Evolutionary conservation across 2,329 filamentous ascomycete genomes (phyloP).

Genomic region (Chaetoscypha palmicola): DNA sequence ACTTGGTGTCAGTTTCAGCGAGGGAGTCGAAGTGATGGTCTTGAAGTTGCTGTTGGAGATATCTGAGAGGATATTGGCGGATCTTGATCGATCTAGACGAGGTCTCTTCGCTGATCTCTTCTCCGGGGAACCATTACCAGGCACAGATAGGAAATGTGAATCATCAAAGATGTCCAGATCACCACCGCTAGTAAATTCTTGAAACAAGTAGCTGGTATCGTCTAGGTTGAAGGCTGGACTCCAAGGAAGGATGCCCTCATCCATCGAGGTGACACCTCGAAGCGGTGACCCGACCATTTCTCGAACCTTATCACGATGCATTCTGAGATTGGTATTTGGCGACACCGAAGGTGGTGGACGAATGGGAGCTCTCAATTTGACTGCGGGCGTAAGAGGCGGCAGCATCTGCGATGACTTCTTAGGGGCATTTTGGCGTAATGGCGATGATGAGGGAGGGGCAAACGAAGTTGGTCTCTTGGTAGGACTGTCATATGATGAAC

Average conservation of each 20-base stretch:
- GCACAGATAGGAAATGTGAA: constrained; percentile 39
- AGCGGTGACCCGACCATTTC: constrained; percentile 76
- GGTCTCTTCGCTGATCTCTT: constrained; percentile 55
- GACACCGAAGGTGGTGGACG: constrained; percentile 67
- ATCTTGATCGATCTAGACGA: constrained; percentile 57
- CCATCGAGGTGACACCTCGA: constrained; percentile 45
- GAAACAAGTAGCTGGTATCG: constrained; percentile 47
- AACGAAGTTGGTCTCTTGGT: constrained; percentile 53
- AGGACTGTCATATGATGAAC: constrained; percentile 89
- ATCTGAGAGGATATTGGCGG: constrained; percentile 54
- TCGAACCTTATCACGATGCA: constrained; percentile 77
- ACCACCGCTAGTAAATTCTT: constrained; percentile 38
- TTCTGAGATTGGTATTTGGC: constrained; percentile 83
- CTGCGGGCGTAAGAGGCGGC: constrained; percentile 73
- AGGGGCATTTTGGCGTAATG: constrained; percentile 43
- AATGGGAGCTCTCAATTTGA: constrained; percentile 65
- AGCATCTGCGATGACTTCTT: constrained; percentile 53
- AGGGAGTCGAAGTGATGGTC: constrained; percentile 43
- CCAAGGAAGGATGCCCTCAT: constrained; percentile 48
- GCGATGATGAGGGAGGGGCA: constrained; percentile 57
- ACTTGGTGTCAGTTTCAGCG: constrained; percentile 40
- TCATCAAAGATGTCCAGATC: constrained; percentile 58
- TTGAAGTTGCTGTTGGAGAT: constrained; percentile 41
- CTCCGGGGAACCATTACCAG: constrained; percentile 55
- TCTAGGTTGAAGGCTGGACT: constrained; percentile 63